Evolutionary conservation across 1,284 basidiomycete genomes (phyloP).

Genomic region (Marasmius tenuissimus): DNA sequence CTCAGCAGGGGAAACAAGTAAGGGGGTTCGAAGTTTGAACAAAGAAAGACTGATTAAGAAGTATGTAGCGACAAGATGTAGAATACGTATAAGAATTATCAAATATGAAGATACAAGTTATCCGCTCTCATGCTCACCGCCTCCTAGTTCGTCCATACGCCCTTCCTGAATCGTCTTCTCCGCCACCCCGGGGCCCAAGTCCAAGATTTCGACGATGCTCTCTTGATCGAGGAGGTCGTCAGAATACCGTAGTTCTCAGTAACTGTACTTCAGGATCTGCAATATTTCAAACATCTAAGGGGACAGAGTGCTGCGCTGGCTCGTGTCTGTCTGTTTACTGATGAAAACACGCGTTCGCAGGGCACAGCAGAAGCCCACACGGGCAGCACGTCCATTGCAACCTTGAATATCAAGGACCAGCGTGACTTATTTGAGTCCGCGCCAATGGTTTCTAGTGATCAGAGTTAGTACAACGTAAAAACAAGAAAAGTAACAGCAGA

Average conservation of each 20-base stretch:
- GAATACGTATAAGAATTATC: too few relatives aligned
- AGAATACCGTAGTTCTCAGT: conserved; percentile 8
- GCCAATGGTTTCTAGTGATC: too few relatives aligned
- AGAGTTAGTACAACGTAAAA: too few relatives aligned
- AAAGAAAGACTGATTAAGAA: too few relatives aligned
- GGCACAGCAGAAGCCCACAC: conserved; percentile 30
- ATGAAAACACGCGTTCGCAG: conserved; percentile 30
- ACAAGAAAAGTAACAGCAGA: background rate
- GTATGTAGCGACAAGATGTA: too few relatives aligned
- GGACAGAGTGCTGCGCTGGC: conserved; percentile 12
- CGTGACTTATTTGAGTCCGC: too few relatives aligned
- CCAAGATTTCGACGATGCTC: background rate
- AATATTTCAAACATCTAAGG: conserved; percentile 22
- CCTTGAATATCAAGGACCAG: conserved; percentile 12
- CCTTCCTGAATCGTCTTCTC: background rate
- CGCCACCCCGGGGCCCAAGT: conserved; percentile 1
- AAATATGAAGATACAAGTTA: too few relatives aligned
- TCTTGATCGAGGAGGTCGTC: conserved; percentile 6
- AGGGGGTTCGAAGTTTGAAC: too few relatives aligned
- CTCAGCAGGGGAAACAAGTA: too few relatives aligned
- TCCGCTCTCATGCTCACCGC: too few relatives aligned
- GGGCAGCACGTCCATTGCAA: conserved; percentile 29
- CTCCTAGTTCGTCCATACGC: background rate
- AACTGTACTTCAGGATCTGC: conserved; percentile 25
- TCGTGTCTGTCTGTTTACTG: conserved; percentile 25